Evolutionary conservation across 768 basidiomycete species (phyloP), one percentile per base, ranked within the genome.

Genomic region (Leccinum imitatum): DNA sequence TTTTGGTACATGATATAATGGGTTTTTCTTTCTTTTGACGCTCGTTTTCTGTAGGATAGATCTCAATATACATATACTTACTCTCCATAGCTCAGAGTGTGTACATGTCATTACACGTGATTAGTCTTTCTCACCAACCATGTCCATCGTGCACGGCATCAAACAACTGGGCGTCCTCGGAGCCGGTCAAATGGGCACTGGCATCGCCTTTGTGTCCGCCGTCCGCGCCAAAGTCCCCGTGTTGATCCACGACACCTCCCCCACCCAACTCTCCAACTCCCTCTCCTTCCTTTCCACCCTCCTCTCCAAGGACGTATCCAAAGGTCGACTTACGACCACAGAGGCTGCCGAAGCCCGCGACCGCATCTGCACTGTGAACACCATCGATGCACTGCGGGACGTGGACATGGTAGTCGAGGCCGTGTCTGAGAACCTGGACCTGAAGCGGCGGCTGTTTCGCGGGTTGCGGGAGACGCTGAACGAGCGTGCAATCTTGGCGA

Each of bases 371-470:
- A 78, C 87, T 10, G 82, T 91, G 4, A 79, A 80, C n/a, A 84
- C 81, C 3, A 64, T 92, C 23, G 76, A 78, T 48, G 86, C 79
- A 2, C 67, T 93, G 64, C 79, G 86, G 52, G 94, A 95, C 69
- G 90, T 87, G 8, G 94, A 96, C 69, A 87, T 98, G 84, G 91
- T 93, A 48, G 80, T 98, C 52, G 95, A 98, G 87, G 96, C 95
- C 0, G 93, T 91, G 0, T 91, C 93, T 3, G 95, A 98, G 74
- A 84, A 87, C 46, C 77, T 95, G 21, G 71, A 82, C 2, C 75
- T 97, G 31, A 98, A 98, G 74, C 81, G 86, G 65, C 75, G 79
- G 6, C 85, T 98, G 62, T 97, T 98, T 74, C 73, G 79, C 6
- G 76, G 80, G 3, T 81, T 98, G 21, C 83, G 88, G 15, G 81